These are phyloP conservation scores for Parafenestella ontariensis DNA, from an alignment of 2,329 filamentous ascomycete species.

Conservation along the genomic window DNA sequence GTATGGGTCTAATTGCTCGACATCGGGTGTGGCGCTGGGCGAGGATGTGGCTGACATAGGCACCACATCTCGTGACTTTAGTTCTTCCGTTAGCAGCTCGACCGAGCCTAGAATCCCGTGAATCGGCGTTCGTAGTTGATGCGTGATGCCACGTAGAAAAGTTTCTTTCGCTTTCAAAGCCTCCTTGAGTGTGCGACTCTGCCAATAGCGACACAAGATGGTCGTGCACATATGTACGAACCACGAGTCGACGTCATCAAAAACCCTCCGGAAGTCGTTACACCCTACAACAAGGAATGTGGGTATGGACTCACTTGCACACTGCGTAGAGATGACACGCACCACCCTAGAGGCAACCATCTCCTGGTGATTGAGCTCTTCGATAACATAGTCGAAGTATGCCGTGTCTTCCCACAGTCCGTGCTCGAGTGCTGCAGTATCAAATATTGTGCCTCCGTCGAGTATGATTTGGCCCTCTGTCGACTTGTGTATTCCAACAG, in stretches of 20 bases:
- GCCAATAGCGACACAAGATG: conserved; percentile 50
- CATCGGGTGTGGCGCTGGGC: conserved; percentile 15
- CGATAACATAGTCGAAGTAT: conserved; percentile 51
- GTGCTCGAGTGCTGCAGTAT: conserved; percentile 40
- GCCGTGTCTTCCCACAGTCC: conserved; percentile 56
- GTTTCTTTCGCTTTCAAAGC: conserved; percentile 54
- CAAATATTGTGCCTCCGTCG: conserved; percentile 35
- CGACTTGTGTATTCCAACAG: conserved; percentile 34
- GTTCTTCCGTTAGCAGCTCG: conserved; percentile 54
- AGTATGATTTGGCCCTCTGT: conserved; percentile 33
- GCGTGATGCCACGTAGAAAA: conserved; percentile 56
- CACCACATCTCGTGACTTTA: conserved; percentile 34
- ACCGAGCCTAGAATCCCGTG: conserved; percentile 55
- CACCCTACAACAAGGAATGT: conserved; percentile 51
- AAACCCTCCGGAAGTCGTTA: conserved; percentile 52
- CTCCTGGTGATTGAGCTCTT: conserved; percentile 43
- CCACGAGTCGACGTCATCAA: conserved; percentile 58
- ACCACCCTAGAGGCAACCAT: conserved; percentile 40
- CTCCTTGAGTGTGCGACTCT: conserved; percentile 50
- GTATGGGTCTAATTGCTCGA: conserved; percentile 27
- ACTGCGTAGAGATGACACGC: conserved; percentile 49
- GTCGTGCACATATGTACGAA: conserved; percentile 53
- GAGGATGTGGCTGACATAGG: conserved; percentile 12
- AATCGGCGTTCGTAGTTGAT: conserved; percentile 58
- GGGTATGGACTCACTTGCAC: conserved; percentile 39